Percentiles rank a stretch among this genome's conserved stretches.
Evolutionary conservation across 768 basidiomycete genomes (phyloP).

Genomic region (Tricholoma hemisulphureum): DNA sequence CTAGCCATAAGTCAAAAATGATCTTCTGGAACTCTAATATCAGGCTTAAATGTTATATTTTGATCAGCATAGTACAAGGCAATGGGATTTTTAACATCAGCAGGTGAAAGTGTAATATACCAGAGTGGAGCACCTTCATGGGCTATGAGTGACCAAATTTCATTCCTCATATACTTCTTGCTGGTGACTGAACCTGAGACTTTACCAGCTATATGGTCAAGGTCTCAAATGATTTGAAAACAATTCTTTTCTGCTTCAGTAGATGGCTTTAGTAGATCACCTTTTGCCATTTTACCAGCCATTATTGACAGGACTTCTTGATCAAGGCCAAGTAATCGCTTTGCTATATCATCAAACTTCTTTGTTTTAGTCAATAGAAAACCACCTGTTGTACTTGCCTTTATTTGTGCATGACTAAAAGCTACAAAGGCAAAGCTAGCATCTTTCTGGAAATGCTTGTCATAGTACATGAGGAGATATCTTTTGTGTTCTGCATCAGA

Average conservation of each 20-base stretch:
- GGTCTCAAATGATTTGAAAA: constrained; percentile 30
- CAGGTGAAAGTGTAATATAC: constrained; percentile 35
- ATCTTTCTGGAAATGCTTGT: constrained; percentile 14
- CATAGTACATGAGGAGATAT: constrained; percentile 27
- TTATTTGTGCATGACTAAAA: constrained; percentile 42
- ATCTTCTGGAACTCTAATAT: constrained; percentile 10
- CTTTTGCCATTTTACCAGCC: constrained; percentile 18
- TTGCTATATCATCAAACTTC: constrained; percentile 24
- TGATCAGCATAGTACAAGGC: constrained; percentile 32
- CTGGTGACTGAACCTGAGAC: constrained; percentile 25
- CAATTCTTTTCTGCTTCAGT: constrained; percentile 34
- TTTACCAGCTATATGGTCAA: constrained; percentile 35
- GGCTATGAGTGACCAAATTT: constrained; percentile 29
- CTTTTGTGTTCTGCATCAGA: constrained; percentile 25
- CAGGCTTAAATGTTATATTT: constrained; percentile 16
- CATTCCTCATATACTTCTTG: constrained; percentile 29
- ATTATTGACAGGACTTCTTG: constrained; percentile 18
- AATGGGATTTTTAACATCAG: constrained; percentile 29
- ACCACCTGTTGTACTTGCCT: constrained; percentile 21
- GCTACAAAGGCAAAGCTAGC: constrained; percentile 34
- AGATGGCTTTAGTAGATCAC: constrained; percentile 20
- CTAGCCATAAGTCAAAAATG: constrained; percentile 8
- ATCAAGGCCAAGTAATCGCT: constrained; percentile 21
- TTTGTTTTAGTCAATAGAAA: constrained; percentile 26
- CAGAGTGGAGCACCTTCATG: constrained; percentile 27